These are phyloP conservation scores for Euphorbia schlechtendalii DNA, from an alignment of 441 rosid species.

Conservation along the genomic window DNA sequence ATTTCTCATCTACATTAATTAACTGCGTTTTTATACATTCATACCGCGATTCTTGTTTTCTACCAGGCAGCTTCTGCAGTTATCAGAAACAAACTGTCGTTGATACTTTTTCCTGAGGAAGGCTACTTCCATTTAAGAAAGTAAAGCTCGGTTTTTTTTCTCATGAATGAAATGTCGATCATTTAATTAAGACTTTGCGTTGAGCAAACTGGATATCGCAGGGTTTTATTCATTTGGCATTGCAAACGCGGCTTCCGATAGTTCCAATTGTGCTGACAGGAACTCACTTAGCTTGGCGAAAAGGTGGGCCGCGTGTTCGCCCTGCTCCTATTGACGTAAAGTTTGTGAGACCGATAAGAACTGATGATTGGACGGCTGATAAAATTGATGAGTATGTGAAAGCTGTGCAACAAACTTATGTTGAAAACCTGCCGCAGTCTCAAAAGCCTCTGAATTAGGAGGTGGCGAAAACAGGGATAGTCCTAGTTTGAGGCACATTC, in stretches of 20 bases:
- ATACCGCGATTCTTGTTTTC: background rate
- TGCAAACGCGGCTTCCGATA: conserved; percentile 43
- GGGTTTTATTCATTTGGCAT: conserved; percentile 56
- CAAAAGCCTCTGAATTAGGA: conserved; percentile 31
- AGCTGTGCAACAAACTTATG: conserved; percentile 32
- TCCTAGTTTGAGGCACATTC: no score
- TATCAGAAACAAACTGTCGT: conserved; percentile 33
- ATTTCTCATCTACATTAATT: background rate
- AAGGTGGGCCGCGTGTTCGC: conserved; percentile 44
- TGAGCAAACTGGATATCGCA: conserved; percentile 24
- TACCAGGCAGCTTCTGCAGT: conserved; percentile 37
- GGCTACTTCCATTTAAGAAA: conserved; percentile 52
- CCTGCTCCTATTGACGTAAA: conserved; percentile 42
- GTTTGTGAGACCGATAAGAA: conserved; percentile 42
- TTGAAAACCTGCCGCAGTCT: conserved; percentile 34
- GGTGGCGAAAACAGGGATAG: conserved; percentile 4
- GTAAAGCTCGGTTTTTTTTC: conserved; percentile 14
- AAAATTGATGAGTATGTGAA: conserved; percentile 32
- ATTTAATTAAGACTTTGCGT: no score
- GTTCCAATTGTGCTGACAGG: conserved; percentile 47
- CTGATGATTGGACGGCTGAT: conserved; percentile 38
- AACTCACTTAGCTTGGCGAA: conserved; percentile 55
- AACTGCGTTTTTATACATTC: background rate
- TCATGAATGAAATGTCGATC: background rate
- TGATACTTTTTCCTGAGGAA: conserved; percentile 47